A percentile compares a stretch with the other conserved stretches of the same genome.
Evolutionary conservation across 164 flowering plant species (phyloP).

Genomic region (grape (Vitis vinifera)): ASM3070453v1 NC_081808.1:25736001-25736500

Average conservation of each 20-base stretch:
- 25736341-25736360: constrained; percentile 29
- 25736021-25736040: constrained; percentile 62
- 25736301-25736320: constrained; percentile 20
- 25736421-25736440: no score
- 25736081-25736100: no score
- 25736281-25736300: constrained; percentile 13
- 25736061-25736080: constrained; percentile 21
- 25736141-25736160: no score
- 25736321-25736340: constrained; percentile 24
- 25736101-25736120: no score
- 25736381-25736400: no score
- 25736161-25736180: constrained; percentile 14
- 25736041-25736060: constrained; percentile 73
- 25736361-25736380: not conserved
- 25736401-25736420: no score
- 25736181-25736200: constrained; percentile 2
- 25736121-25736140: no score
- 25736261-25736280: constrained; percentile 9
- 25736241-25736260: constrained; percentile 11
- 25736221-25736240: constrained; percentile 19
- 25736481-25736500: constrained; percentile 48
- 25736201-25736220: constrained; percentile 13
- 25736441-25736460: constrained; percentile 33
- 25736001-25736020: constrained; percentile 67
- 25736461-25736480: constrained; percentile 36